Percentiles rank a stretch among this genome's conserved stretches.
These are phyloP conservation scores for Evernia prunastri DNA, from an alignment of 495 filamentous ascomycete species.

Conservation along the genomic window DNA sequence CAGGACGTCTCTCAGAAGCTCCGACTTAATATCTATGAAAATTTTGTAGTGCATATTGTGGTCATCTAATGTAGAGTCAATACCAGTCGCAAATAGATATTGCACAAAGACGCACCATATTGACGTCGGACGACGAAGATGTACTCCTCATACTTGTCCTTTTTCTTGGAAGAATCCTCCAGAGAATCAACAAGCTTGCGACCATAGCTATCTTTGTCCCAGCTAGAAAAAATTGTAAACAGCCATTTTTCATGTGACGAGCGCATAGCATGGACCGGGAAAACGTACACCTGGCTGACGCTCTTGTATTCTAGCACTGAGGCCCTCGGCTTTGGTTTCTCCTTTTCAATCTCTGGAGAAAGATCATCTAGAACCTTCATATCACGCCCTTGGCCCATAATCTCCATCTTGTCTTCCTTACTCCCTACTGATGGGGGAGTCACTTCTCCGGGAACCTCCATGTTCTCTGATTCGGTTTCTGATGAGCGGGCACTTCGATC, in stretches of 20 bases:
- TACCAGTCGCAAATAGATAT: background rate
- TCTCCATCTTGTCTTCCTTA: background rate
- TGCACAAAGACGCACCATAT: slow-evolving; percentile 4
- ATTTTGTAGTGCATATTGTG: slow-evolving; percentile 25
- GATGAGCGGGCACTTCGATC: background rate
- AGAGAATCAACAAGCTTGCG: slow-evolving; percentile 16
- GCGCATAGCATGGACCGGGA: background rate
- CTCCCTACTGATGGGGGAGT: background rate
- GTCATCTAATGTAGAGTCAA: slow-evolving; percentile 7
- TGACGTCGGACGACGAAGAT: slow-evolving; percentile 12
- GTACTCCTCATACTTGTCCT: slow-evolving; percentile 14
- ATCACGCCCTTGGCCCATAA: background rate
- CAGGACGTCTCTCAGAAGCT: slow-evolving; percentile 31
- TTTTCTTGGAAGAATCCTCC: slow-evolving; percentile 13
- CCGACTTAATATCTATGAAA: slow-evolving; percentile 26
- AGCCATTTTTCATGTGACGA: background rate
- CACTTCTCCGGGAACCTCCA: background rate
- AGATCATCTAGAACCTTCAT: background rate
- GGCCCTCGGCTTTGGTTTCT: slow-evolving; percentile 8
- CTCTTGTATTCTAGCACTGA: slow-evolving; percentile 16
- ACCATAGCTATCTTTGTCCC: slow-evolving; percentile 17
- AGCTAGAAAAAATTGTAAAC: background rate
- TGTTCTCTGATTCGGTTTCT: slow-evolving; percentile 1
- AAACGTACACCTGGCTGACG: slow-evolving; percentile 15
- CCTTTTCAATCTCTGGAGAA: background rate